Percentiles rank a stretch among this genome's conserved stretches.
These are phyloP conservation scores for Stentor coeruleus DNA, from an alignment of 73 alveolate genomes.

Conservation along the genomic window DNA sequence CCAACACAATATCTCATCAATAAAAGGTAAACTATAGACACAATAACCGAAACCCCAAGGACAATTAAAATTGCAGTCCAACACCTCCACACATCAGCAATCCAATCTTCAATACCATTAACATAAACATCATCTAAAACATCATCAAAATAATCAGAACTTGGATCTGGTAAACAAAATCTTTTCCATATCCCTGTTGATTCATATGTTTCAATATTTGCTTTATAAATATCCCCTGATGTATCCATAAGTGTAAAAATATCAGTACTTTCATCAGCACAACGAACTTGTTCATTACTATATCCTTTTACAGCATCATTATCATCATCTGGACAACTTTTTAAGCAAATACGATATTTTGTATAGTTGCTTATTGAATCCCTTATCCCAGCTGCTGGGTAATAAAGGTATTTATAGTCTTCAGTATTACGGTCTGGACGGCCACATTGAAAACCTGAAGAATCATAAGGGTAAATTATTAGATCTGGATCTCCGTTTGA, in stretches of 20 bases:
- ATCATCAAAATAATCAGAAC: not conserved
- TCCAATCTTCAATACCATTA: not conserved
- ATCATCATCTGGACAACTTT: conserved; percentile 29
- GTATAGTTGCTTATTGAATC: not conserved
- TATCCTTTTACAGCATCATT: not conserved
- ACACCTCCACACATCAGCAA: conserved; percentile 5
- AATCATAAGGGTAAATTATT: conserved; percentile 29
- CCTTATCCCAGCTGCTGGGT: not conserved
- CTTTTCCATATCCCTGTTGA: not conserved
- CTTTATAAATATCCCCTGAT: too few species aligned
- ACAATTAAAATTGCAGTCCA: conserved; percentile 29
- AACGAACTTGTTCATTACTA: not conserved
- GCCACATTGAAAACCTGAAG: conserved; percentile 27
- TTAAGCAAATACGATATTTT: conserved; percentile 29
- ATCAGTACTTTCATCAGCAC: not conserved
- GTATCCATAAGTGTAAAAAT: not conserved
- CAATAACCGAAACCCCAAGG: conserved; percentile 2
- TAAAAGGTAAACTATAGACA: not conserved
- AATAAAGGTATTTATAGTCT: conserved; percentile 15
- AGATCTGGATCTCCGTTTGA: conserved; percentile 78
- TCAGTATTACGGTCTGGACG: not conserved
- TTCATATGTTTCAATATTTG: not conserved
- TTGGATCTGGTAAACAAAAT: conserved; percentile 8
- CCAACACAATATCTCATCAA: conserved; percentile 20
- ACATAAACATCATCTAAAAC: conserved; percentile 9